Conservation (phyloP, 345 rosid species). For the Jatropha curcas region DNA sequence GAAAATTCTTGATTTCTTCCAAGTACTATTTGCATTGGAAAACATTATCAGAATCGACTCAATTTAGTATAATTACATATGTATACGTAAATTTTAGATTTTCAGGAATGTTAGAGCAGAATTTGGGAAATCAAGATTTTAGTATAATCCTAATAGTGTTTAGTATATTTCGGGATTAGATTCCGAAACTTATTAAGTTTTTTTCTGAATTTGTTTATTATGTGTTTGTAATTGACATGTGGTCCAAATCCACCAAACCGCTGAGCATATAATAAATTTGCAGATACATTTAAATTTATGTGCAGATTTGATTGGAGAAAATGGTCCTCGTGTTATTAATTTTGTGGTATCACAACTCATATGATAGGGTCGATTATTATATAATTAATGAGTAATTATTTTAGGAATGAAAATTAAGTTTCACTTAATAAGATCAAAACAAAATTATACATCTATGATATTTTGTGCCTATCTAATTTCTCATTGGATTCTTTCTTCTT, state of each 20-base stretch:
- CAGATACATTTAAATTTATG: not conserved
- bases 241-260: slow-evolving; percentile 17
- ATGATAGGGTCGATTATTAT: no score
- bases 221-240: slow-evolving; percentile 1
- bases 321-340: slow-evolving; percentile 2
- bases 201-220: not conserved
- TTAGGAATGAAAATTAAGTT: not conserved
- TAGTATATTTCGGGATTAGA: no score
- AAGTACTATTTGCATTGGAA: slow-evolving; percentile 15
- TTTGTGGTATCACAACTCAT: not conserved
- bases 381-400: not conserved
- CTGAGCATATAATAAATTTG: slow-evolving; percentile 2
- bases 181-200: no score
- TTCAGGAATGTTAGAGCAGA: no score
- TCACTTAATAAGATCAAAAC: not conserved
- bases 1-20: not conserved
- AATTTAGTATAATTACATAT: no score
- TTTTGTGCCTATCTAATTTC: not conserved
- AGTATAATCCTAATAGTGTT: no score
- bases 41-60: slow-evolving; percentile 1
- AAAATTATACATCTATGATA: no score
- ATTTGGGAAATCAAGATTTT: no score
- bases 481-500: no score
- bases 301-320: not conserved
- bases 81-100: no score